phyloP scores from a whole-genome alignment of 768 basidiomycete genomes.

The Tylopilus felleus region DNA sequence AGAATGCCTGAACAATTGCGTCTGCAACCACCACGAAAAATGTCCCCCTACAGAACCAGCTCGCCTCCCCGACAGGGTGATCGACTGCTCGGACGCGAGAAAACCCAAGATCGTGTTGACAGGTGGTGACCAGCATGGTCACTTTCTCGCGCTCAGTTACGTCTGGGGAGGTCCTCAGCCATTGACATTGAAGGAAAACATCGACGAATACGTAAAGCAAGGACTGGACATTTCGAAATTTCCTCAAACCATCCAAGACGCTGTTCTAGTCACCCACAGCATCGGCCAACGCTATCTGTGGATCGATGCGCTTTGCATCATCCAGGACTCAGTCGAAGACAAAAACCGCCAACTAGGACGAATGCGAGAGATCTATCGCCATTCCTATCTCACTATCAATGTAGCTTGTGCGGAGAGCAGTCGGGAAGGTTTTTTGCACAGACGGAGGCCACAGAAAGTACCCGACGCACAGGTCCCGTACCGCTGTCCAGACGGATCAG shows the following conservation, averaged over 20 bases:
- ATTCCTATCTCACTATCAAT: neutral
- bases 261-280: neutral
- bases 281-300: neutral
- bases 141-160: neutral
- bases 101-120: neutral
- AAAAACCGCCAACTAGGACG: neutral
- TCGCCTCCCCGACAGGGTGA: neutral
- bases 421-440: neutral
- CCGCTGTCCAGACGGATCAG: neutral
- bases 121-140: neutral
- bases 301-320: slow-evolving; percentile 2
- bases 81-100: neutral
- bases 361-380: neutral
- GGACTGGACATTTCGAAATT: neutral
- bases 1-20: neutral
- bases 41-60: neutral
- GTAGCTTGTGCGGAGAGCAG: neutral
- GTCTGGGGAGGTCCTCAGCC: slow-evolving; percentile 1
- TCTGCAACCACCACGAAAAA: neutral
- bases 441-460: neutral
- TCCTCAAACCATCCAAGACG: neutral
- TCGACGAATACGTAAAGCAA: neutral
- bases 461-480: neutral
- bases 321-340: slow-evolving; percentile 1
- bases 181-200: neutral